These are phyloP conservation scores for Mychonastes homosphaera DNA, from an alignment of 139 green algal species.

Conservation along the genomic window DNA sequence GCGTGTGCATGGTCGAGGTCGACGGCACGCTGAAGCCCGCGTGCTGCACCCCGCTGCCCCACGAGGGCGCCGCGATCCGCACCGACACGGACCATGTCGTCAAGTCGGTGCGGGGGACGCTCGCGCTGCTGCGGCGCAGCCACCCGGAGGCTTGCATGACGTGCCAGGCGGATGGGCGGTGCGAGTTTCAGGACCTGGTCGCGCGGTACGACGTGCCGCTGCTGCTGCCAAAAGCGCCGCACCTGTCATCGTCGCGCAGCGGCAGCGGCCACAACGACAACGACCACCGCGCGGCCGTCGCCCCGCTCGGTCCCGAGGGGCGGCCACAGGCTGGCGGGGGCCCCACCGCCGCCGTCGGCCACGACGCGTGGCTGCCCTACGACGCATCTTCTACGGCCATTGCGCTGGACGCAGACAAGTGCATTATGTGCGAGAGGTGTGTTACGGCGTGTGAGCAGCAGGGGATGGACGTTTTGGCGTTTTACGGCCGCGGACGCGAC, in stretches of 20 bases:
- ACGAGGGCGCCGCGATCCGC: conserved; percentile 18
- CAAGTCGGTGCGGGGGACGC: conserved; percentile 11
- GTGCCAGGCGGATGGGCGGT: conserved; percentile 33
- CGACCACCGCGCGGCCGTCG: too few relatives aligned
- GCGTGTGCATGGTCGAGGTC: conserved; percentile 36
- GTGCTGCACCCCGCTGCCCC: conserved; percentile 31
- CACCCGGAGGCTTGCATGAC: conserved; percentile 42
- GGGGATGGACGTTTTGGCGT: conserved; percentile 41
- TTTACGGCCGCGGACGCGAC: conserved; percentile 19
- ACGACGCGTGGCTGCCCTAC: too few relatives aligned
- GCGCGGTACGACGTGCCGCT: conserved; percentile 25
- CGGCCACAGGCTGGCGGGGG: too few relatives aligned
- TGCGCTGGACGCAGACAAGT: conserved; percentile 40
- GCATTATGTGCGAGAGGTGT: conserved; percentile 34
- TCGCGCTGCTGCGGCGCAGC: conserved; percentile 27
- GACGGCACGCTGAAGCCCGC: conserved; percentile 23
- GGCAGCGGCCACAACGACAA: too few relatives aligned
- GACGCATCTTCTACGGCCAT: conserved; percentile 25
- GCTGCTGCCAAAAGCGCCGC: too few relatives aligned
- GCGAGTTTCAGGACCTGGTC: conserved; percentile 43
- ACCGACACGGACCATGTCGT: conserved; percentile 21
- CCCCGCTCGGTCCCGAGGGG: too few relatives aligned
- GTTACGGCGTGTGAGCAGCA: conserved; percentile 30
- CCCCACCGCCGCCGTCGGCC: too few relatives aligned
- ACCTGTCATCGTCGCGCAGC: too few relatives aligned